Conservation (phyloP, 495 filamentous ascomycete species). For the Immersiella caudata region DNA sequence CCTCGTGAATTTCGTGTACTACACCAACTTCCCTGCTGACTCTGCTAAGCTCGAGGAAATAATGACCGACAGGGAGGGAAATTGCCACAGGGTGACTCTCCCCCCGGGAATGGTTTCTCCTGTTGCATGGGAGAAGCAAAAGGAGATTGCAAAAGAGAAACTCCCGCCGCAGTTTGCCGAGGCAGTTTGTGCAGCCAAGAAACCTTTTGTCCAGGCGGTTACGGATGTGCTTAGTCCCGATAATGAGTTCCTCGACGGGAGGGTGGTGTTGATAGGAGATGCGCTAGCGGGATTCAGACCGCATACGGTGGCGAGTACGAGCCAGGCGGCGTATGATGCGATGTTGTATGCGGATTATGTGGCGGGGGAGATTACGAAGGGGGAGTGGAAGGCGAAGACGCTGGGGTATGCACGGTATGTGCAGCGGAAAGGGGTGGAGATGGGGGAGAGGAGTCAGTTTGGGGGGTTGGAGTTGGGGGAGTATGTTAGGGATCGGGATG, state of each 20-base stretch:
- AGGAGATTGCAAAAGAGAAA: constrained; percentile 39
- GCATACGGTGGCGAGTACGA: constrained; percentile 56
- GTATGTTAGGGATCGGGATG: constrained; percentile 42
- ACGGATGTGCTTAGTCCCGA: constrained; percentile 54
- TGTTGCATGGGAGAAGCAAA: constrained; percentile 49
- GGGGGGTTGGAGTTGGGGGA: constrained; percentile 39
- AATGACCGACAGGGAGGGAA: constrained; percentile 56
- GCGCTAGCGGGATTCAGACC: constrained; percentile 60
- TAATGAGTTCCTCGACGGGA: constrained; percentile 51
- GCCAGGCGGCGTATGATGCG: constrained; percentile 54
- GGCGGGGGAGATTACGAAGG: constrained; percentile 41
- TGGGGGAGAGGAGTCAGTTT: constrained; percentile 54
- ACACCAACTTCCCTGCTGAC: constrained; percentile 53
- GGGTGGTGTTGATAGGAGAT: constrained; percentile 59
- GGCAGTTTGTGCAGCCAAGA: constrained; percentile 49
- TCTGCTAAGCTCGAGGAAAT: constrained; percentile 52
- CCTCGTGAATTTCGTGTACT: constrained; percentile 62
- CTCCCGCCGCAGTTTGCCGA: constrained; percentile 59
- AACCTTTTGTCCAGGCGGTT: constrained; percentile 59
- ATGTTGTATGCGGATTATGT: constrained; percentile 50
- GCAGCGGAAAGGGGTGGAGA: constrained; percentile 48
- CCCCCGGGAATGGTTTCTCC: constrained; percentile 51
- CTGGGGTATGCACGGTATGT: constrained; percentile 52
- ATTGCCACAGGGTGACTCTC: constrained; percentile 50
- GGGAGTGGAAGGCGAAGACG: constrained; percentile 48